These are phyloP conservation scores for Blastomyces parvus DNA, from an alignment of 2,329 filamentous ascomycete genomes.

Conservation along the genomic window DNA sequence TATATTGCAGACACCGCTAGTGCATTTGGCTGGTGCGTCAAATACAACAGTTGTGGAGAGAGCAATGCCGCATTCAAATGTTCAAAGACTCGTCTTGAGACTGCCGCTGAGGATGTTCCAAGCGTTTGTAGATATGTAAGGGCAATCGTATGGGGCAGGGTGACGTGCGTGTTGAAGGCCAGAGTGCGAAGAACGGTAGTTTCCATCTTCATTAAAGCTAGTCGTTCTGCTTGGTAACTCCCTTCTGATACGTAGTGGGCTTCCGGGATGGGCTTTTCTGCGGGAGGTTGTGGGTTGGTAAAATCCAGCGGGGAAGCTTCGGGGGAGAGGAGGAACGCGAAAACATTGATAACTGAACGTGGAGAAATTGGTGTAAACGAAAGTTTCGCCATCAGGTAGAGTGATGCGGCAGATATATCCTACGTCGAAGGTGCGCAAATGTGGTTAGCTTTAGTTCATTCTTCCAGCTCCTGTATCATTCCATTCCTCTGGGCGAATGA, in stretches of 20 bases:
- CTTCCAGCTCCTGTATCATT: not conserved
- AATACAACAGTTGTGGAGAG: constrained; percentile 78
- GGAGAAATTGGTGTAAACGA: constrained; percentile 66
- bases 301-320: constrained; percentile 45
- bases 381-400: constrained; percentile 77
- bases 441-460: constrained; percentile 2
- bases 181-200: constrained; percentile 64
- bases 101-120: constrained; percentile 51
- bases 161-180: constrained; percentile 74
- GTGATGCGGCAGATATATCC: constrained; percentile 69
- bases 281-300: constrained; percentile 24
- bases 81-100: constrained; percentile 58
- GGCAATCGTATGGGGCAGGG: constrained; percentile 74
- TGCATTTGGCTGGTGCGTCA: constrained; percentile 81
- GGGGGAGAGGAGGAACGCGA: constrained; percentile 64
- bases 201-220: constrained; percentile 62
- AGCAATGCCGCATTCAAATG: constrained; percentile 81
- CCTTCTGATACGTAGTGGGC: constrained; percentile 64
- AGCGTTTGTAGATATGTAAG: constrained; percentile 90
- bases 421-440: constrained; percentile 28
- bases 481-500: not conserved
- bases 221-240: constrained; percentile 56
- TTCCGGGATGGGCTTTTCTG: constrained; percentile 36
- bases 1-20: constrained; percentile 86
- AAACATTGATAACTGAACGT: constrained; percentile 74